Conservation (phyloP, 2,329 filamentous ascomycete genomes). For the Trichophyton benhamiae region DNA sequence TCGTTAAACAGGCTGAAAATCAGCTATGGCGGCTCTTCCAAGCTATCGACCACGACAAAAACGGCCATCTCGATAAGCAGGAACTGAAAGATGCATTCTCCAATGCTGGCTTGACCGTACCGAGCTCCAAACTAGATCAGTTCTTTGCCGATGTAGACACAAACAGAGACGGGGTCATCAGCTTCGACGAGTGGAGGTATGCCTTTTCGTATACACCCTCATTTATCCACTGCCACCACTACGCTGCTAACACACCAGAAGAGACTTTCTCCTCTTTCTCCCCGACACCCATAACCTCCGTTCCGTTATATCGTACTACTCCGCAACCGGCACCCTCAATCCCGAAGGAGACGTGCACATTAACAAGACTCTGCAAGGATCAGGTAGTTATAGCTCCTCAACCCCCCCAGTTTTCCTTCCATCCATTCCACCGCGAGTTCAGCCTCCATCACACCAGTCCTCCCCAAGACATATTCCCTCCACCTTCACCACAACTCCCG, state of each 20-base stretch:
- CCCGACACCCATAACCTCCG: slow-evolving; percentile 56
- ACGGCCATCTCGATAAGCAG: slow-evolving; percentile 75
- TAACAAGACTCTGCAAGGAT: slow-evolving; percentile 79
- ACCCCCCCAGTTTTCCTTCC: slow-evolving; percentile 15
- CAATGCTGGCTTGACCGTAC: slow-evolving; percentile 64
- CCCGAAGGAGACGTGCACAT: slow-evolving; percentile 89
- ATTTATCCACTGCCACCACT: not conserved
- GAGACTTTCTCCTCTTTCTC: slow-evolving; percentile 87
- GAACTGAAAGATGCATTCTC: slow-evolving; percentile 72
- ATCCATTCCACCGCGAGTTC: not conserved
- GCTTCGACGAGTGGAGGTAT: slow-evolving; percentile 94
- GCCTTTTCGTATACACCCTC: slow-evolving; percentile 13
- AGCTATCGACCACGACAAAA: slow-evolving; percentile 71
- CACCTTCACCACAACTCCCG: slow-evolving; percentile 17
- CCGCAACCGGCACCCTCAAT: slow-evolving; percentile 76
- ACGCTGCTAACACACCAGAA: slow-evolving; percentile 25
- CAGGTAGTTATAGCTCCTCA: slow-evolving; percentile 56
- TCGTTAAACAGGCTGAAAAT: slow-evolving; percentile 76
- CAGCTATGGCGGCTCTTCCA: slow-evolving; percentile 73
- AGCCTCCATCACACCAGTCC: slow-evolving; percentile 34
- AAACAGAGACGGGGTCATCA: slow-evolving; percentile 77
- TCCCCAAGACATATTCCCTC: slow-evolving; percentile 33
- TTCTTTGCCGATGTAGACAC: slow-evolving; percentile 87
- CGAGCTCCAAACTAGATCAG: slow-evolving; percentile 60
- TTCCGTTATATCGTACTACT: slow-evolving; percentile 81